phyloP scores from a whole-genome alignment of 306 rosid species.

The Gillenia trifoliata region DNA sequence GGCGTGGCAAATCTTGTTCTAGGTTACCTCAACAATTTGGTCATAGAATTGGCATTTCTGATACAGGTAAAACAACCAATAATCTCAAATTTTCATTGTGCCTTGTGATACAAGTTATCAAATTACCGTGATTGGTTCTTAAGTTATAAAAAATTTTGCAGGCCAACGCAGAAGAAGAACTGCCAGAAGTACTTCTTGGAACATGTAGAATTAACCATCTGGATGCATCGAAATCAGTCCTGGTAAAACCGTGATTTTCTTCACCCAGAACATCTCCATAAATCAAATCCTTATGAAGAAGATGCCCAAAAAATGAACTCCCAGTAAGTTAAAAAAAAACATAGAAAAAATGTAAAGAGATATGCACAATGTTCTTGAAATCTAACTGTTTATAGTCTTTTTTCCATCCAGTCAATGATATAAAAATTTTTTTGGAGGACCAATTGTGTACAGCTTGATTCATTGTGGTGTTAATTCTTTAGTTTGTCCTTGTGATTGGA shows the following conservation, averaged over 20 bases:
- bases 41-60: conserved; percentile 88
- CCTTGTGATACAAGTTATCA: background rate
- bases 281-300: background rate
- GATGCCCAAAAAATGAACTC: background rate
- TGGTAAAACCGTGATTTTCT: conserved; percentile 23
- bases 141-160: conserved; percentile 16
- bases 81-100: too few species aligned
- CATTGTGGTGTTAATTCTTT: background rate
- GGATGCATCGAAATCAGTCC: conserved; percentile 60
- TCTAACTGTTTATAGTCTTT: conserved; percentile 14
- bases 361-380: conserved; percentile 5
- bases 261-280: background rate
- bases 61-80: conserved; percentile 51
- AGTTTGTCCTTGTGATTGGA: background rate
- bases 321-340: background rate
- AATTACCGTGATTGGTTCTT: background rate
- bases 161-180: conserved; percentile 81
- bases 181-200: conserved; percentile 77
- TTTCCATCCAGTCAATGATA: conserved; percentile 3
- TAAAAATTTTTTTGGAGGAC: background rate
- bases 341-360: background rate
- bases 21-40: conserved; percentile 86
- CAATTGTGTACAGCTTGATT: background rate
- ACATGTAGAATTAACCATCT: conserved; percentile 75
- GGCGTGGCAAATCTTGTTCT: conserved; percentile 85